Base-by-base conservation (phyloP, 176 grass and related monocot genomes). In the Aegilops speltoides region DNA sequence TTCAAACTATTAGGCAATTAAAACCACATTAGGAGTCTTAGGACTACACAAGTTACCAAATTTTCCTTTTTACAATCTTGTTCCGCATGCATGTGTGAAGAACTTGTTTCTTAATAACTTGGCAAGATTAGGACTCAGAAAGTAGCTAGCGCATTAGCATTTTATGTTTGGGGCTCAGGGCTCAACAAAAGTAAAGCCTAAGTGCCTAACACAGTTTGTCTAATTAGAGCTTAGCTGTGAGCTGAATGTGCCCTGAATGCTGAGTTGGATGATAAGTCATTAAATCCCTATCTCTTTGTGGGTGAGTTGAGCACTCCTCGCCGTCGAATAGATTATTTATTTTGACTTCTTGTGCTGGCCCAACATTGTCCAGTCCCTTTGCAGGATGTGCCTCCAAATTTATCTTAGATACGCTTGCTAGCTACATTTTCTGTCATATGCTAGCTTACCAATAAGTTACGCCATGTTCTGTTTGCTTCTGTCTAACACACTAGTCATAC, bases 401-500 rank as follows among this genome's bases (percentile, higher is more conserved):
- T 84, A 31, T 10, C 20, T 40, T 65, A 75, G 31, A 80, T 83
- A 83, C 72, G 34, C 52, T 48, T 80, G 34, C 36, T 48, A 83
- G 52, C 33, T 78, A 45, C 11, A 68, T 84, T 84, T 74, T 74
- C 8, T 64, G 77, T 79, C 11, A 34, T 85, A 48, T 73, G 76
- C 50, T 38, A 76, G 29, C 15, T 82, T 64, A 52, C 16, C 22
- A 7, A 50, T 50, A 57, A 63, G 10, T n/a, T 78, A 4, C 28
- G 0, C 38, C 28, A 9, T 85, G 8, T 61, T 65, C 52, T 65
- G 80, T 72, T 74, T 72, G 36, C 34, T 45, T 74, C 38, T 16
- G 13, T 74, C 23, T 46, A 14, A 74, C 71, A 7, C 32, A 78
- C 56, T 59, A 66, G 45, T 73, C 57, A 36, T 19, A 29, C 31